Conservation (phyloP, 148 eudicot genomes). For the Chenopodium album region DNA sequence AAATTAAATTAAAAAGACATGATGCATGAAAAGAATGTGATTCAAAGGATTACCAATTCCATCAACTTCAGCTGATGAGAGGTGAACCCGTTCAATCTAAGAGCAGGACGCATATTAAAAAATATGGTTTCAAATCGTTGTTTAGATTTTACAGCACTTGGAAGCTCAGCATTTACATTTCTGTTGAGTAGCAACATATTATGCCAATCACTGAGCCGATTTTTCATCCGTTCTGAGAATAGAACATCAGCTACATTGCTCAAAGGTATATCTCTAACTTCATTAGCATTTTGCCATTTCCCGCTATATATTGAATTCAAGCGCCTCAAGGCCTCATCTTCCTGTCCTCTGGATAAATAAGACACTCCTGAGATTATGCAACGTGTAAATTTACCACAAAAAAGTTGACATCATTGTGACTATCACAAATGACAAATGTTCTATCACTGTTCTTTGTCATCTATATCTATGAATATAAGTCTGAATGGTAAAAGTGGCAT, state of each 20-base stretch:
- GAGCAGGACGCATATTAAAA: constrained; percentile 78
- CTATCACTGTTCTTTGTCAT: background rate
- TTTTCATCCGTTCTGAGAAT: constrained; percentile 82
- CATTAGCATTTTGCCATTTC: constrained; percentile 37
- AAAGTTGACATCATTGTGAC: background rate
- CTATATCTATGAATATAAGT: background rate
- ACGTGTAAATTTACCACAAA: constrained; percentile 49
- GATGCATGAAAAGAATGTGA: background rate
- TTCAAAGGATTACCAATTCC: constrained; percentile 63
- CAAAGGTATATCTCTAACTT: constrained; percentile 42
- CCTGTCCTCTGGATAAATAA: constrained; percentile 98
- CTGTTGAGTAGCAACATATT: constrained; percentile 42
- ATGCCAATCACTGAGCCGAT: constrained; percentile 67
- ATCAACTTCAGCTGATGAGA: constrained; percentile 83
- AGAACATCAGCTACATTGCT: constrained; percentile 67
- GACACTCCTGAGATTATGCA: constrained; percentile 89
- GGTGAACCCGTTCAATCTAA: constrained; percentile 66
- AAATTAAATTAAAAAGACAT: background rate
- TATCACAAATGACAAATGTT: background rate
- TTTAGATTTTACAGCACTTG: constrained; percentile 37
- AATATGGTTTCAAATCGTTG: constrained; percentile 64
- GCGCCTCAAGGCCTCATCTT: constrained; percentile 61
- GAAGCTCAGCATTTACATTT: constrained; percentile 39
- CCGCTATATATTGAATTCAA: constrained; percentile 41
- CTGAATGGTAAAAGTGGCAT: background rate